Evolutionary conservation across 495 filamentous ascomycete genomes (phyloP).

Genomic region (Penicillium robsamsonii): DNA sequence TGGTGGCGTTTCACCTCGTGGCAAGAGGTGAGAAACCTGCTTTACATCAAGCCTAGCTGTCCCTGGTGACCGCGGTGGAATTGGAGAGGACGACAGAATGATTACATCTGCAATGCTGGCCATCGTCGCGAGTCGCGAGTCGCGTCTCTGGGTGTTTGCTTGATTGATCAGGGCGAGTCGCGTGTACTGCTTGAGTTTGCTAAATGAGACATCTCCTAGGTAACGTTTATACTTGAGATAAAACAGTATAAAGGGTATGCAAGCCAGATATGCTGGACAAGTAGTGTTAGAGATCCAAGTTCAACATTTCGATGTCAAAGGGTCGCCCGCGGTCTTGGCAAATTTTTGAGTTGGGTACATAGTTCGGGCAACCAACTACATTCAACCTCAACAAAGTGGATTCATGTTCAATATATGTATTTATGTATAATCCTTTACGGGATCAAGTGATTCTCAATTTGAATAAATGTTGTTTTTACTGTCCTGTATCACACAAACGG

Average conservation of each 20-base stretch:
- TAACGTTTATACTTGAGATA: background rate
- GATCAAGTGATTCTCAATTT: too few relatives aligned
- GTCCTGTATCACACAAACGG: background rate
- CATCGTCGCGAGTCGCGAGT: slow-evolving; percentile 33
- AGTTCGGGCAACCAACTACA: slow-evolving; percentile 40
- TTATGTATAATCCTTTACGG: too few relatives aligned
- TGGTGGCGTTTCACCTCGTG: slow-evolving; percentile 29
- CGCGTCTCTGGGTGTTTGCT: slow-evolving; percentile 5
- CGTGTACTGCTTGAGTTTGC: background rate
- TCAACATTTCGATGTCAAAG: slow-evolving; percentile 8
- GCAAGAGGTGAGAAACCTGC: slow-evolving; percentile 16
- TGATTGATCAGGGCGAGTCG: slow-evolving; percentile 6
- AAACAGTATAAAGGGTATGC: background rate
- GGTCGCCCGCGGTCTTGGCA: slow-evolving; percentile 37
- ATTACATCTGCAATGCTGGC: slow-evolving; percentile 32
- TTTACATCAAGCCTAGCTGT: slow-evolving; percentile 11
- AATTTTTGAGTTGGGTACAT: slow-evolving; percentile 30
- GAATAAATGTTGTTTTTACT: background rate
- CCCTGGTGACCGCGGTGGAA: slow-evolving; percentile 22
- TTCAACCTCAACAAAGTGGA: slow-evolving; percentile 5
- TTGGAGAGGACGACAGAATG: slow-evolving; percentile 45
- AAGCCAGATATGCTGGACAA: slow-evolving; percentile 1
- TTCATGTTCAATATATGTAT: background rate
- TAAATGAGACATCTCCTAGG: slow-evolving; percentile 1
- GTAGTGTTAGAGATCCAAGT: slow-evolving; percentile 2